Evolutionary conservation across 2,329 filamentous ascomycete genomes (phyloP).

Genomic region (Colletotrichum orchidophilum): DNA sequence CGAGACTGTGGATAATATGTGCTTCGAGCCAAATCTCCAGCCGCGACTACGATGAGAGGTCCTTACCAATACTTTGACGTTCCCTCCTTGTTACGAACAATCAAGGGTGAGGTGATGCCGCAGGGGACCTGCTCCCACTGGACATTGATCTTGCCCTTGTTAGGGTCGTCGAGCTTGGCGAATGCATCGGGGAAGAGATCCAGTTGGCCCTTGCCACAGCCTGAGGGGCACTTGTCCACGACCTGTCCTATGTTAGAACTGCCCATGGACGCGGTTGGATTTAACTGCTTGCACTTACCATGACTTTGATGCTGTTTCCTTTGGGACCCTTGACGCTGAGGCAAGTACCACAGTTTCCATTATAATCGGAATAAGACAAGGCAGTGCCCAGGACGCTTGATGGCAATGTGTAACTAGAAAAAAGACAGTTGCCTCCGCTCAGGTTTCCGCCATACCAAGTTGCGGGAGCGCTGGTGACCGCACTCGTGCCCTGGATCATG

Average conservation of each 20-base stretch:
- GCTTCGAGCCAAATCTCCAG: too few species aligned
- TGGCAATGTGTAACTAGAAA: constrained; percentile 22
- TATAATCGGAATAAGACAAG: constrained; percentile 19
- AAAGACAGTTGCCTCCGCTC: constrained; percentile 18
- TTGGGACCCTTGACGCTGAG: constrained; percentile 26
- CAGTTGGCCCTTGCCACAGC: constrained; percentile 60
- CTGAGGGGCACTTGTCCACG: constrained; percentile 64
- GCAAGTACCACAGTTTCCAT: constrained; percentile 27
- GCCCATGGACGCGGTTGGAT: background rate
- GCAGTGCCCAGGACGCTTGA: constrained; percentile 18
- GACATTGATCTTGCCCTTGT: constrained; percentile 58
- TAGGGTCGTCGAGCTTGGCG: constrained; percentile 51
- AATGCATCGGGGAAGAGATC: constrained; percentile 65
- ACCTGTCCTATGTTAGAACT: constrained; percentile 46
- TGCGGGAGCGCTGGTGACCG: constrained; percentile 21
- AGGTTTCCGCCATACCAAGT: constrained; percentile 25
- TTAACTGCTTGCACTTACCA: background rate
- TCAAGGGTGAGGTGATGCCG: constrained; percentile 58
- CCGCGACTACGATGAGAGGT: background rate
- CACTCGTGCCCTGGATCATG: constrained; percentile 9
- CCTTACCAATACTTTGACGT: constrained; percentile 45
- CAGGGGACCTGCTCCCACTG: constrained; percentile 61
- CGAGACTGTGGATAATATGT: too few species aligned
- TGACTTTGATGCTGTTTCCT: constrained; percentile 27
- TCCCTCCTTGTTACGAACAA: constrained; percentile 63